Conservation (phyloP, 495 filamentous ascomycete genomes). For the Aspergillus ellipticus region DNA sequence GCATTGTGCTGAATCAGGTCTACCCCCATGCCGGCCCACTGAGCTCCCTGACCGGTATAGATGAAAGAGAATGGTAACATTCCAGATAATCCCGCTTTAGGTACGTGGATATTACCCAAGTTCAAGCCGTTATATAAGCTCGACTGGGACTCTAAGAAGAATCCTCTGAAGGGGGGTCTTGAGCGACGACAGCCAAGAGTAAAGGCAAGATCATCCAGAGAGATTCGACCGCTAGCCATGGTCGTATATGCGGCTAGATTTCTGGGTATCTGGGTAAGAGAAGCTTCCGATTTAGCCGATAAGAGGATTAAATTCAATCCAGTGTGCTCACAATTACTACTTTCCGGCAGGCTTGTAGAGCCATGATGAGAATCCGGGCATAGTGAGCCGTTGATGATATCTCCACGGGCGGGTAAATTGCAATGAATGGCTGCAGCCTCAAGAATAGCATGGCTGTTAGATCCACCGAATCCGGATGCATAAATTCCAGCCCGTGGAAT, state of each 20-base stretch:
- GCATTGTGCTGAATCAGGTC: neutral
- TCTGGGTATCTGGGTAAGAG: neutral
- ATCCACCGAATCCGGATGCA: neutral
- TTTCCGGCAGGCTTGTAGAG: neutral
- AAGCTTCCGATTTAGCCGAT: neutral
- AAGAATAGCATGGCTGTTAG: neutral
- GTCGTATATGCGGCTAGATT: neutral
- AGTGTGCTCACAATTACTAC: neutral
- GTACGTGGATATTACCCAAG: neutral
- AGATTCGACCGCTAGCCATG: neutral
- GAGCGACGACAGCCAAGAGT: neutral
- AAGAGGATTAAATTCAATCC: neutral
- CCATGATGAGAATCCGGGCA: too few relatives aligned
- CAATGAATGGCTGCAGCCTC: neutral
- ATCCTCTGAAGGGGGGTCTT: neutral
- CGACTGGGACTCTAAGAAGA: neutral
- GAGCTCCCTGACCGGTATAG: conserved; percentile 8
- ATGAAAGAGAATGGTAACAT: neutral
- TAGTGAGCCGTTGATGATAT: neutral
- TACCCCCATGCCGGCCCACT: conserved; percentile 9
- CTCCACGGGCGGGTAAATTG: neutral
- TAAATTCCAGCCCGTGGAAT: neutral
- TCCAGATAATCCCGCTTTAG: neutral
- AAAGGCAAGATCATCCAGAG: neutral
- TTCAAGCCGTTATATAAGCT: neutral